Conservation (phyloP, 768 basidiomycete species). For the Piloderma croceum region DNA sequence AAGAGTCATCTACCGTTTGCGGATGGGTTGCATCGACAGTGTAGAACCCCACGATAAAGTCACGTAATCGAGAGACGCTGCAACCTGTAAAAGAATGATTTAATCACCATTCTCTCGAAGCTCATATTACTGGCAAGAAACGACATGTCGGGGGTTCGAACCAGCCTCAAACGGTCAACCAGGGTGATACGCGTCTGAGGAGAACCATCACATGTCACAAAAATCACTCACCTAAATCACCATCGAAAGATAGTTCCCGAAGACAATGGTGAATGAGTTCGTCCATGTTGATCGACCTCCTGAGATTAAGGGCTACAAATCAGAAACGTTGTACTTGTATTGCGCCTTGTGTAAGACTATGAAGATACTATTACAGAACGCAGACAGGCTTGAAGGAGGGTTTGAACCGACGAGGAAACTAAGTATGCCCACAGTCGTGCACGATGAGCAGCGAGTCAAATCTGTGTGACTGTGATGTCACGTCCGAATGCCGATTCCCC, state of each 20-base stretch:
- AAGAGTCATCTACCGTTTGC: constrained; percentile 69
- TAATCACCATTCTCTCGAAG: constrained; percentile 6
- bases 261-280: constrained; percentile 80
- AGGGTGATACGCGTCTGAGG: constrained; percentile 23
- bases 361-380: too few species aligned
- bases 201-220: constrained; percentile 3
- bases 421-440: too few species aligned
- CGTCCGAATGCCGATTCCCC: too few species aligned
- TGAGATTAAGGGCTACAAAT: too few species aligned
- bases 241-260: constrained; percentile 85
- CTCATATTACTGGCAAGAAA: constrained; percentile 13
- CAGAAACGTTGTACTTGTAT: too few species aligned
- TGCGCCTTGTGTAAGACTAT: too few species aligned
- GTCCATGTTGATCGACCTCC: too few species aligned
- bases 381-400: too few species aligned
- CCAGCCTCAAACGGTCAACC: constrained; percentile 20
- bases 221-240: constrained; percentile 70
- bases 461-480: too few species aligned
- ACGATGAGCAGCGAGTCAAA: too few species aligned
- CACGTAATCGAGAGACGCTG: constrained; percentile 61
- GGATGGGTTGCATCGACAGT: constrained; percentile 29
- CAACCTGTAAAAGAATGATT: constrained; percentile 48
- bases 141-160: constrained; percentile 41
- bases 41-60: constrained; percentile 69
- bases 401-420: too few species aligned